Evolutionary conservation across 495 filamentous ascomycete genomes (phyloP).

Genomic region (Xylaria longipes): DNA sequence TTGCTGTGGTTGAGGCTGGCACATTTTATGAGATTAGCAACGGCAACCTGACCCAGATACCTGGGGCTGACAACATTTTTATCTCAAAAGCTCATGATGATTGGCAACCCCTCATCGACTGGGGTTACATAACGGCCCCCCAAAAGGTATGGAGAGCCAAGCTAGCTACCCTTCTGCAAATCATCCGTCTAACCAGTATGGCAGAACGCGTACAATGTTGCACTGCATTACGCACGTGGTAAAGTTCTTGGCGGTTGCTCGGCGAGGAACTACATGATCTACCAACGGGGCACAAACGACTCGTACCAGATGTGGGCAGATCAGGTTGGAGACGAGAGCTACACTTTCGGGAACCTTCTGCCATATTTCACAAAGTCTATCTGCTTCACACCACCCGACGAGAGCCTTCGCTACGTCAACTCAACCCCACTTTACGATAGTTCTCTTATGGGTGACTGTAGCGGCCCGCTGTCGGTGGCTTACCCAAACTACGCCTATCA

Average conservation of each 20-base stretch:
- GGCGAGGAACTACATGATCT: neutral
- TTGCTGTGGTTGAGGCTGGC: neutral
- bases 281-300: neutral
- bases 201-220: neutral
- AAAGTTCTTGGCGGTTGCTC: neutral
- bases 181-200: neutral
- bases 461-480: conserved; percentile 58
- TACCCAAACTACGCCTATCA: conserved; percentile 57
- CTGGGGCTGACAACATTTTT: too few species aligned
- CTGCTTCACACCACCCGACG: neutral
- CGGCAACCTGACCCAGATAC: too few species aligned
- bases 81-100: neutral
- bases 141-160: conserved; percentile 20
- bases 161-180: neutral
- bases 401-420: neutral
- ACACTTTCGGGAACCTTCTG: neutral
- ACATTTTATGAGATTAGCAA: neutral
- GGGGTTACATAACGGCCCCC: conserved; percentile 38
- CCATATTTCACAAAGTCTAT: neutral
- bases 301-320: conserved; percentile 18
- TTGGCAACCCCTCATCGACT: neutral
- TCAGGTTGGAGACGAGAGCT: neutral
- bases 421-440: conserved; percentile 35
- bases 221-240: neutral
- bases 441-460: conserved; percentile 2